Evolutionary conservation across 1,284 basidiomycete species (phyloP).

Genomic region (Tylopilus sp.): DNA sequence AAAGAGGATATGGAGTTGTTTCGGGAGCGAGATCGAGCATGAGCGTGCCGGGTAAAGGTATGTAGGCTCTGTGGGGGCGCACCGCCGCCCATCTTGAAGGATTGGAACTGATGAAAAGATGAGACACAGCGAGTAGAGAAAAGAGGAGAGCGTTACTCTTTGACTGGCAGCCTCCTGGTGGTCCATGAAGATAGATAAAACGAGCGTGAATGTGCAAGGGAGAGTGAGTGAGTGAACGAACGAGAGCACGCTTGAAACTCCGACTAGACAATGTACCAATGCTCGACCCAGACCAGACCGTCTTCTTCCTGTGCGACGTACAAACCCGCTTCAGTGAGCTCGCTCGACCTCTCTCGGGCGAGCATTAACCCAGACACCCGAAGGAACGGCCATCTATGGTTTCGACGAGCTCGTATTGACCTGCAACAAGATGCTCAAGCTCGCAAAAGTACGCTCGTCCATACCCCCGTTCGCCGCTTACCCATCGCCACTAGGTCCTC

Average conservation of each 20-base stretch:
- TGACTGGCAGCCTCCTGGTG: slow-evolving; percentile 42
- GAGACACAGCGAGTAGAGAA: neutral
- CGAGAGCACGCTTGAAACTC: slow-evolving; percentile 2
- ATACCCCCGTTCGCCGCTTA: neutral
- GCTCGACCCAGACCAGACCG: slow-evolving; percentile 42
- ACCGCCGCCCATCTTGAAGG: slow-evolving; percentile 55
- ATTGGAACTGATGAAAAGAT: slow-evolving; percentile 48
- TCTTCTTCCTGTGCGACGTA: slow-evolving; percentile 79
- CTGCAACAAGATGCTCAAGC: slow-evolving; percentile 69
- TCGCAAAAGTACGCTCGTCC: slow-evolving; percentile 58
- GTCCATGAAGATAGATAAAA: slow-evolving; percentile 27
- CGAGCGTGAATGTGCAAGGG: slow-evolving; percentile 37
- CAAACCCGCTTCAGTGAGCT: slow-evolving; percentile 70
- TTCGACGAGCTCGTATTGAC: slow-evolving; percentile 70
- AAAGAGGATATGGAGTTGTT: slow-evolving; percentile 43
- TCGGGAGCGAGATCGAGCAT: slow-evolving; percentile 70
- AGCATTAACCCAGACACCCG: neutral
- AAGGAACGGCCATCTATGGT: slow-evolving; percentile 53
- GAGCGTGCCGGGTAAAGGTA: slow-evolving; percentile 39
- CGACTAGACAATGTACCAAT: neutral
- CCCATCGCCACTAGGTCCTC: slow-evolving; percentile 44
- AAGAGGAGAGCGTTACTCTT: slow-evolving; percentile 35
- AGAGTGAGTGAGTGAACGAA: slow-evolving; percentile 21
- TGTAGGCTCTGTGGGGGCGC: slow-evolving; percentile 33
- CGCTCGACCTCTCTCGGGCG: fast-evolving